phyloP scores from a whole-genome alignment of 371 early-diverging fungal species.

The Mucor indicus region DNA sequence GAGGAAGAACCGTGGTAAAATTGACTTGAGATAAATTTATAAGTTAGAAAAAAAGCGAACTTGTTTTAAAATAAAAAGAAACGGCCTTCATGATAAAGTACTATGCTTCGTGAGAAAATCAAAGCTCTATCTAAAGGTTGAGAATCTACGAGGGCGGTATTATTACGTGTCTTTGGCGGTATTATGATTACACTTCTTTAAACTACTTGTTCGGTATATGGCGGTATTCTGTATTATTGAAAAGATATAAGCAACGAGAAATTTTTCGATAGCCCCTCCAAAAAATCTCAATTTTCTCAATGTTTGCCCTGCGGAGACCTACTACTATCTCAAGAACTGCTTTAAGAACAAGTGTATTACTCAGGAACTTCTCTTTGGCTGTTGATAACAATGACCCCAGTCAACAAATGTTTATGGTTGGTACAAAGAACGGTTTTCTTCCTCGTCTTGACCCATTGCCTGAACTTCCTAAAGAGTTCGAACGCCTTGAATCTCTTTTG shows the following conservation, averaged over 20 bases:
- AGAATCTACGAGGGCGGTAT: conserved; percentile 15
- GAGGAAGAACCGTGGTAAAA: too few species aligned
- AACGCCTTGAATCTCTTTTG: conserved; percentile 64
- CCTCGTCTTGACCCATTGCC: conserved; percentile 67
- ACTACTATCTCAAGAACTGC: not conserved
- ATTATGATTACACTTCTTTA: too few species aligned
- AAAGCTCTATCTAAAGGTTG: not conserved
- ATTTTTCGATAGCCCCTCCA: too few species aligned
- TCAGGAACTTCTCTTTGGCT: conserved; percentile 11
- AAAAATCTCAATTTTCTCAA: too few species aligned
- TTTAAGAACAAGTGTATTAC: not conserved
- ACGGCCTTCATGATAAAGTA: too few species aligned
- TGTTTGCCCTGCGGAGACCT: conserved; percentile 9
- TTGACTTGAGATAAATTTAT: too few species aligned
- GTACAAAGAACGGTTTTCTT: conserved; percentile 67
- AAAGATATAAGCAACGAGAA: conserved; percentile 9
- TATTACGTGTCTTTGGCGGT: conserved; percentile 18
- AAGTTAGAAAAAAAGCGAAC: not conserved
- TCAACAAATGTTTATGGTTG: conserved; percentile 57
- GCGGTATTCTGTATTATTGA: conserved; percentile 11
- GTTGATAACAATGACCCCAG: conserved; percentile 11
- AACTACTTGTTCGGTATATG: too few species aligned
- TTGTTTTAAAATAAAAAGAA: not conserved
- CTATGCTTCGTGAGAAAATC: conserved; percentile 7
- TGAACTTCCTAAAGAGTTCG: conserved; percentile 66